Conservation (phyloP, 352 stramenopile species). For the Phytophthora boehmeriae region DNA sequence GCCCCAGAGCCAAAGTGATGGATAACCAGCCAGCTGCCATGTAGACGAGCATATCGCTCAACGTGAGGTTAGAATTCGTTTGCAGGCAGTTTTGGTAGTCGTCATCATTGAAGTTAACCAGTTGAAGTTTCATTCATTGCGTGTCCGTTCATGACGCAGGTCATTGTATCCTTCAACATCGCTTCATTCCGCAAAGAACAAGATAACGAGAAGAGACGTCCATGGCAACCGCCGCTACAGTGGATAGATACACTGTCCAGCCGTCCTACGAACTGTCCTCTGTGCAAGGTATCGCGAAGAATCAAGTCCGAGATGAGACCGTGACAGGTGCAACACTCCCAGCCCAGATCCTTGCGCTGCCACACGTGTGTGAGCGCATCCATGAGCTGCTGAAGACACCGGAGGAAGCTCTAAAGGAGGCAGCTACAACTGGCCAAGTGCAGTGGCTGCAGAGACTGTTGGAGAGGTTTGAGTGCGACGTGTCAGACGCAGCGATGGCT, state of each 20-base stretch:
- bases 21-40: no score
- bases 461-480: not conserved
- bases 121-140: not conserved
- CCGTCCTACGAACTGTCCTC: not conserved
- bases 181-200: not conserved
- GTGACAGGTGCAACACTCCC: not conserved
- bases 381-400: not conserved
- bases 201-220: not conserved
- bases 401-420: not conserved
- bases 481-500: not conserved
- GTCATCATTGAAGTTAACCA: not conserved
- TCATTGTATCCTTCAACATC: not conserved
- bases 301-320: not conserved
- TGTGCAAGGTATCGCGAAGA: not conserved
- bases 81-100: not conserved
- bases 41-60: not conserved
- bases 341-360: constrained; percentile 1
- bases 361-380: not conserved
- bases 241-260: not conserved
- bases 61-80: not conserved
- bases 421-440: constrained; percentile 5
- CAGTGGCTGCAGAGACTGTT: constrained; percentile 1
- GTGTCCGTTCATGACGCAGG: not conserved
- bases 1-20: no score
- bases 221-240: not conserved